Percentiles rank a stretch among this genome's conserved stretches.
Evolutionary conservation across 495 filamentous ascomycete species (phyloP).

Genomic region (Aspergillus ellipticus): DNA sequence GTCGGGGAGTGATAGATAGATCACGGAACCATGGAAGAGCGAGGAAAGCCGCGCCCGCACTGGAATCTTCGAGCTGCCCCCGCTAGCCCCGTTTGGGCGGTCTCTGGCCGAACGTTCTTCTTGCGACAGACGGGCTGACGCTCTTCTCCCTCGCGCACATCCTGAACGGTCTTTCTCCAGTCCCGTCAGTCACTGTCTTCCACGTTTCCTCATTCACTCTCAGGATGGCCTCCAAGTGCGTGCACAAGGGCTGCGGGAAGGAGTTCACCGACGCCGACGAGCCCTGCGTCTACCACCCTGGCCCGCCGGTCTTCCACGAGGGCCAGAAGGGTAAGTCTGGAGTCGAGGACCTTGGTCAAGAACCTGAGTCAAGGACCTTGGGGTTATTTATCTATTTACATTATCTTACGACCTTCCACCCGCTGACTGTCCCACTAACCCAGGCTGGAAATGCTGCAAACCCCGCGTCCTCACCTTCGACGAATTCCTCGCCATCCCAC

Average conservation of each 20-base stretch:
- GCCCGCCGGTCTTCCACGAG: slow-evolving; percentile 94
- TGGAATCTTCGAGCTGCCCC: slow-evolving; percentile 50
- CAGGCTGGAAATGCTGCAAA: slow-evolving; percentile 99
- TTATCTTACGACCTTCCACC: no score
- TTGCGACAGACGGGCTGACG: no score
- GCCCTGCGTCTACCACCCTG: slow-evolving; percentile 86
- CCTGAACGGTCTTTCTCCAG: no score
- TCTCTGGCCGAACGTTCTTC: neutral
- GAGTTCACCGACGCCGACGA: slow-evolving; percentile 78
- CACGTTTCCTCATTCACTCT: no score
- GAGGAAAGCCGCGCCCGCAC: slow-evolving; percentile 9
- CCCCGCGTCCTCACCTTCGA: slow-evolving; percentile 96
- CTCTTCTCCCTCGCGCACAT: no score
- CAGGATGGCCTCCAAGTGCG: slow-evolving; percentile 82
- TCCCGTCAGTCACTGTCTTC: neutral
- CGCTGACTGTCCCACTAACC: no score
- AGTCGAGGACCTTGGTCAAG: slow-evolving; percentile 31
- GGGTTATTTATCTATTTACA: neutral
- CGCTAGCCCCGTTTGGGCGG: slow-evolving; percentile 34
- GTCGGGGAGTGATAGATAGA: neutral
- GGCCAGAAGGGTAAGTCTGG: slow-evolving; percentile 93
- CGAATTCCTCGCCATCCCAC: slow-evolving; percentile 91
- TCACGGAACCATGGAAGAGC: neutral
- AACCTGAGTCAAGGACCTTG: neutral
- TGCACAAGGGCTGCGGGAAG: slow-evolving; percentile 95